Base-by-base conservation (phyloP, 2,329 filamentous ascomycete species). In the Aureobasidium sp. region DNA sequence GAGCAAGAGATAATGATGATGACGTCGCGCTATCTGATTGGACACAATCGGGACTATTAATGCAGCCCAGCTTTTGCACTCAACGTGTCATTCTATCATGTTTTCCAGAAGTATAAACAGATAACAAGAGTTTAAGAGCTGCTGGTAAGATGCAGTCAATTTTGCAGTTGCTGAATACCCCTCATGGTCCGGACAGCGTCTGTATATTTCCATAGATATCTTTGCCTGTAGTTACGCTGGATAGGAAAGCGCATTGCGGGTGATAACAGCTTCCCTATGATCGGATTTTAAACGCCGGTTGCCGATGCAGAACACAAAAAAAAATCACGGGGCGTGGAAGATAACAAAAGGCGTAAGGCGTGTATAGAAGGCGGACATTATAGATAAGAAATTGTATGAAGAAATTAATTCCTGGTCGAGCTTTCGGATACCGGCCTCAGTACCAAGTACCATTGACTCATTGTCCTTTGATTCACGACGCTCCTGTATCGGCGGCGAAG, bases 321-420 rank as follows among this genome's bases (percentile, higher is more conserved):
- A 56, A 56, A 29, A 15, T 31, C 15, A 2, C 22, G 29, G 52
- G 52, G 51, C 51, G 51, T 56, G 52, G n/a, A 22, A 22, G 52
- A 56, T 56, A 56, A 56, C 39, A 44, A 20, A 56, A 56, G 52
- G 52, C 52, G 52, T 44, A 56, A 56, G 52, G 52, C 52, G 39
- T 42, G 27, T 22, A 7, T 11, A 17, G 6, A 56, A 34, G 39
- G 52, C 39, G 52, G 44, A 39, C 17, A 9, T 34, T 34, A 11
- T 22, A 56, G 39, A 56, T 44, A 56, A 44, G 39, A 44, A 34
- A 20, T 1, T 44, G n/a, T 31, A 42, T 44, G 39, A 34, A 34
- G 14, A 29, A 29, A 5, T 17, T 9, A 44, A 14, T 29, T 7
- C 8, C 8, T 42, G 22, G 20, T 27, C 14, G 17, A 14, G 1